Evolutionary conservation across 352 stramenopile genomes (phyloP).

Genomic region (Globisporangium uncinulatum): DNA sequence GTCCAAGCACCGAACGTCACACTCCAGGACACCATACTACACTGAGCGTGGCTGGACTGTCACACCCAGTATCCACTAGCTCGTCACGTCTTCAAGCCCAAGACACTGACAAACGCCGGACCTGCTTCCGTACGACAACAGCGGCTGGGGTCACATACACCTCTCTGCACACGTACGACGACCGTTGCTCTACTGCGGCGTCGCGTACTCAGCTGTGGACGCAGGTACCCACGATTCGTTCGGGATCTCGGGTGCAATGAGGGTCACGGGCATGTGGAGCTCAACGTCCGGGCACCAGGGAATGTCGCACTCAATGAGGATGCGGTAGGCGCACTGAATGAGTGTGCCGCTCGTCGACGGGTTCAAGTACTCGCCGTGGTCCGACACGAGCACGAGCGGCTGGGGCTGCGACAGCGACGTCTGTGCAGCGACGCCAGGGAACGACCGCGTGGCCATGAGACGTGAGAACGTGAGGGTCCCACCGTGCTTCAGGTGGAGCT

Average conservation of each 20-base stretch:
- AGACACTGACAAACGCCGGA: too few relatives aligned
- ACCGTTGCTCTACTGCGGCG: background rate
- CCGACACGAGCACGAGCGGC: slow-evolving; percentile 31
- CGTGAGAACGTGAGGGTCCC: slow-evolving; percentile 29
- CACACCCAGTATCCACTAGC: slow-evolving; percentile 1
- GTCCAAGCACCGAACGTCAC: background rate
- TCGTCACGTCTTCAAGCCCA: too few relatives aligned
- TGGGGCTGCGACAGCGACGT: slow-evolving; percentile 41
- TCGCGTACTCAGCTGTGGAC: slow-evolving; percentile 13
- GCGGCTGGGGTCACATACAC: too few relatives aligned
- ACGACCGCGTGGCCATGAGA: slow-evolving; percentile 31
- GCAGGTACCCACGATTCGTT: slow-evolving; percentile 20
- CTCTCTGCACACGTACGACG: too few relatives aligned
- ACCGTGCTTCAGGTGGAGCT: slow-evolving; percentile 26
- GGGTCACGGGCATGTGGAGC: slow-evolving; percentile 48
- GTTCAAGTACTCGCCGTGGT: slow-evolving; percentile 24
- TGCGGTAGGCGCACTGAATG: slow-evolving; percentile 47
- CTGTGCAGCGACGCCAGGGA: slow-evolving; percentile 37
- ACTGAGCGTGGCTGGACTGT: slow-evolving; percentile 13
- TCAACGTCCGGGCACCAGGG: slow-evolving; percentile 55
- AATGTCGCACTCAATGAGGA: slow-evolving; percentile 66
- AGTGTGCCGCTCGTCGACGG: slow-evolving; percentile 43
- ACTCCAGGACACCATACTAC: background rate
- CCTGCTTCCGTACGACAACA: too few relatives aligned
- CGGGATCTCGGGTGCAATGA: slow-evolving; percentile 35